Evolutionary conservation across 148 eudicot species (phyloP), one percentile per base, ranked within the genome.

Genomic region (Vaccinium vitisidaea): DNA sequence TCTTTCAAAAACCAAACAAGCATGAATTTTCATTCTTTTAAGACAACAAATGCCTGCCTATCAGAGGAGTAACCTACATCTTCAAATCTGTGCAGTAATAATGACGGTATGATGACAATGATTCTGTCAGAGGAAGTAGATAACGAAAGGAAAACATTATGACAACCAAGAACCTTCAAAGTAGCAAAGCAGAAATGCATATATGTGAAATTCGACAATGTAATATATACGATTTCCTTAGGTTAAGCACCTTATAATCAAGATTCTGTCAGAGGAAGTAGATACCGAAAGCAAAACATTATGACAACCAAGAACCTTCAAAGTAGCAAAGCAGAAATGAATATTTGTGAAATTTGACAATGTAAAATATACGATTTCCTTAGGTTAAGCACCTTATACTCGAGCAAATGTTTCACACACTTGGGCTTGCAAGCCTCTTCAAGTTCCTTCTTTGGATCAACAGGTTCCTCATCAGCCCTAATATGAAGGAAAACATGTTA

Each of bases 371-470:
- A 10, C 21, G 54, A 71, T 73, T 27, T 54, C 21, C 18, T 32
- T 21, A 6, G 78, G 39, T 4, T 25, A 82, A 50, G 48, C 30
- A 83, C 84, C 84, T 83, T 86, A 88, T 90, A 90, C 10, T 84
- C 87, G 16, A 84, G 84, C 21, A 83, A 78, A 74, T 82, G 80
- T 75, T 82, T 86, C 30, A 85, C 89, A 79, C 91, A 90, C 52
- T 87, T 88, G 54, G 91, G 88, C 84, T 86, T 90, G 88, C 91
- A 90, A 39, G 85, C 63, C n/a, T 88, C 88, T 88, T 90, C 91
- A 69, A 88, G 84, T 18, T 79, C 82, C 90, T 82, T 90, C 88
- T 90, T 90, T 12, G 84, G 91, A 83, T 90, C 91, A 63, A 88
- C 87, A 36, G 82, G 88, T 78, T 88, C 91, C 73, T 89, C 91